These are phyloP conservation scores for Colletotrichum plurivorum DNA, from an alignment of 2,329 filamentous ascomycete genomes.

Conservation along the genomic window DNA sequence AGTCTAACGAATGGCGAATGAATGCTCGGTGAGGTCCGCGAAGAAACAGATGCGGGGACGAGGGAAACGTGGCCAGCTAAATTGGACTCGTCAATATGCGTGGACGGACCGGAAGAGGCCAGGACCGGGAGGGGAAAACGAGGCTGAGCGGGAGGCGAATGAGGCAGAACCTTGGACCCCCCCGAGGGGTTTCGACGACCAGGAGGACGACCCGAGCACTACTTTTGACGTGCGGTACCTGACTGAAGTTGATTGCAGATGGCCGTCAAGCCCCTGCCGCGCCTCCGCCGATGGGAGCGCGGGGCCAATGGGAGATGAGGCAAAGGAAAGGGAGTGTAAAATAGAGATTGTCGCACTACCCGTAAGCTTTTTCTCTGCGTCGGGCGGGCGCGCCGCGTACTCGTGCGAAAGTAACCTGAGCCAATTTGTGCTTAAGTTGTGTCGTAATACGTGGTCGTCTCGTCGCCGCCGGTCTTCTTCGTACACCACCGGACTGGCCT, in stretches of 20 bases:
- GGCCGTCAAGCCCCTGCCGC: conserved; percentile 15
- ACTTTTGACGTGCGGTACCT: conserved; percentile 18
- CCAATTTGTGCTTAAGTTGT: conserved; percentile 6
- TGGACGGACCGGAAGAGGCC: neutral
- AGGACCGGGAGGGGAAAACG: conserved; percentile 25
- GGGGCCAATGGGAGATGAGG: conserved; percentile 14
- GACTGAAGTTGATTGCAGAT: conserved; percentile 30
- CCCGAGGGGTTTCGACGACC: conserved; percentile 10
- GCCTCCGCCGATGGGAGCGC: conserved; percentile 8
- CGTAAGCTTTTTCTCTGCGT: conserved; percentile 11
- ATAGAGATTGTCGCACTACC: conserved; percentile 25
- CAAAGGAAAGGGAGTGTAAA: conserved; percentile 12
- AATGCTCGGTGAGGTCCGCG: no score
- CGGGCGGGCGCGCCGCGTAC: neutral
- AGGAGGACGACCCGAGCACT: conserved; percentile 9
- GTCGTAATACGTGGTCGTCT: conserved; percentile 6
- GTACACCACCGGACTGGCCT: neutral
- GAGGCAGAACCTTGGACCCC: conserved; percentile 6
- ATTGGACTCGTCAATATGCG: no score
- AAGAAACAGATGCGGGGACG: no score
- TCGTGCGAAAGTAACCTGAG: conserved; percentile 6
- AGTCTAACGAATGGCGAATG: no score
- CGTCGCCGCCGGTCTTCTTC: neutral
- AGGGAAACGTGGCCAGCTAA: no score
- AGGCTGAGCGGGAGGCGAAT: conserved; percentile 34